A percentile compares a stretch with the other conserved stretches of the same genome.
Evolutionary conservation across 305 asterid species (phyloP).

Genomic region (Rubia balearica): DNA sequence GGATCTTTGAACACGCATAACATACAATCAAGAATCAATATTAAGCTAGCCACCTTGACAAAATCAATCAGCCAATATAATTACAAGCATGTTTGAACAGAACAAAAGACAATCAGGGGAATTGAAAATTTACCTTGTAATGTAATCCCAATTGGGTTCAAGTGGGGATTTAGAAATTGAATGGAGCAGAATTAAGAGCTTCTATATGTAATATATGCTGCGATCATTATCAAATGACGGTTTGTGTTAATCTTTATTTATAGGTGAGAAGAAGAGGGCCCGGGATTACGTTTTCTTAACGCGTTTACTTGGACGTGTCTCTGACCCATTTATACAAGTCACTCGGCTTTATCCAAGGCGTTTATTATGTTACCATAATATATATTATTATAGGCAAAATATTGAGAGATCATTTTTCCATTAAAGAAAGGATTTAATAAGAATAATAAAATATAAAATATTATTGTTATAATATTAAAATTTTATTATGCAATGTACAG

Average conservation of each 20-base stretch:
- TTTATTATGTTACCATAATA: no score
- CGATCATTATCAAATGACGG: neutral
- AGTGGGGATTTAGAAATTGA: neutral
- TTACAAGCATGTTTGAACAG: no score
- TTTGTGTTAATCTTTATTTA: neutral
- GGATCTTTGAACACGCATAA: neutral
- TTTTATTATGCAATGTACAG: no score
- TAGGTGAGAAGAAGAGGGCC: neutral
- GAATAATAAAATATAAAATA: no score
- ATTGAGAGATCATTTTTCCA: no score
- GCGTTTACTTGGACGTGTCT: conserved; percentile 10
- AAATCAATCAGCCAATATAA: neutral
- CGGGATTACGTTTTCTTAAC: neutral
- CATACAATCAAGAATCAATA: neutral
- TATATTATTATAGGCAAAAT: no score
- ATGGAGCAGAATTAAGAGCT: neutral
- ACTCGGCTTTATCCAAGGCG: neutral
- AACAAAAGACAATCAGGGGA: no score
- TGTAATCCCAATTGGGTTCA: neutral
- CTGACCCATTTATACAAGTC: neutral
- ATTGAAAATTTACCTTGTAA: neutral
- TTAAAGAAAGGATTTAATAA: no score
- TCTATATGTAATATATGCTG: neutral
- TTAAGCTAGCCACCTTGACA: neutral
- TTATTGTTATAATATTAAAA: no score